Conservation (phyloP, 148 eudicot species). For the Heliamphora exappendiculata region DNA sequence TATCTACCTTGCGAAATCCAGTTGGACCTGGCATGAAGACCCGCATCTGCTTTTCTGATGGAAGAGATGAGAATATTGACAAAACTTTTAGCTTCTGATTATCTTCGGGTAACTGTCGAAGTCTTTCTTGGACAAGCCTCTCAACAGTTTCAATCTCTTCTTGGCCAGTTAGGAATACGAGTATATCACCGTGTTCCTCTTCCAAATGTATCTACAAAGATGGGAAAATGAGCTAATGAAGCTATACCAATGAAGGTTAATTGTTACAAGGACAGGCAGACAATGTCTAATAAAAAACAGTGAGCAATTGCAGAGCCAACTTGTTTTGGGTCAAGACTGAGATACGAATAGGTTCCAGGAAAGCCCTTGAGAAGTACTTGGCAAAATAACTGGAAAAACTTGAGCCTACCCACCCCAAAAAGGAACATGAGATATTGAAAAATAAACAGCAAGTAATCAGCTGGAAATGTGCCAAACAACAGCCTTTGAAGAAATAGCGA, state of each 20-base stretch:
- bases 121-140: constrained; percentile 62
- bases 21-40: constrained; percentile 65
- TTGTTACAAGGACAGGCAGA: too few relatives aligned
- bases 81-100: constrained; percentile 45
- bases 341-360: neutral
- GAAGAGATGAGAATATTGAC: constrained; percentile 82
- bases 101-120: constrained; percentile 55
- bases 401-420: neutral
- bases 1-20: constrained; percentile 81
- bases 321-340: neutral
- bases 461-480: neutral
- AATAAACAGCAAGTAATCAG: neutral
- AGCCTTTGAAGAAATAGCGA: neutral
- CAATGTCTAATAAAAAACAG: neutral
- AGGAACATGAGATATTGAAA: neutral
- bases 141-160: constrained; percentile 96
- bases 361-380: neutral
- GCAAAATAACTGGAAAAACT: neutral
- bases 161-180: constrained; percentile 97
- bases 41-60: constrained; percentile 90
- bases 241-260: neutral
- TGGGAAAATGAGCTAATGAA: constrained; percentile 9
- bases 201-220: constrained; percentile 69
- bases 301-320: neutral
- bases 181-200: constrained; percentile 89